Base-by-base conservation (phyloP, 306 rosid species). In the Calophaca sinica region DNA sequence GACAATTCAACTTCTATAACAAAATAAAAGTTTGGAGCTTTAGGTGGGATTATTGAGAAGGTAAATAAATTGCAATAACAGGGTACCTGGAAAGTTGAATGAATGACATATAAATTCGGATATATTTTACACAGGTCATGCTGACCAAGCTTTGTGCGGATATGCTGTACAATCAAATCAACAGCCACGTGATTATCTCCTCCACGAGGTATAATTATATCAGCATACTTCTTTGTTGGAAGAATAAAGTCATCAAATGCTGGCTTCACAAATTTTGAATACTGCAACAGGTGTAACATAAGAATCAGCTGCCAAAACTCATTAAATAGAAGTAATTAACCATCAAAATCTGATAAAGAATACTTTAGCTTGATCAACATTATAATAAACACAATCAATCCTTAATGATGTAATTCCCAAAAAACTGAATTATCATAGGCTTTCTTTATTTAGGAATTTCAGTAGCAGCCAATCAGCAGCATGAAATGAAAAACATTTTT, bases 71-170 rank as follows among this genome's bases (percentile, higher is more conserved):
- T 70, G 41, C 49, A 46, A 7, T 50, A 20, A 35, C 41, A 57
- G 53, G 51, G 55, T 75, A 96, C 99, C 99, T 96, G 99, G 83
- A 96, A 96, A 73, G 99, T 96, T 61, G 99, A 89, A 0, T 90
- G 96, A 76, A 96, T 96, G 74, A 96, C 94, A 39, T 90, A 96
- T 73, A 96, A 83, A 83, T 96, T 96, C 1, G 98, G 93, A 86
- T 96, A 92, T 87, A 94, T 90, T 94, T 94, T 94, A 87, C 99
- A 94, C n/a, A 94, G 96, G 86, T 94, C 97, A 84, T 94, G 97
- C 72, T 94, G 98, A 78, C 98, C 98, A 73, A 94, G 97, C 87
- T 94, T 94, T 9, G 99, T 92, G 64, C 98, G 93, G 73, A 96
- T 96, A 80, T 96, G 99, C 75, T 96, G 98, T 66, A 96, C 99